phyloP scores from a whole-genome alignment of 345 rosid genomes.

The Cardiospermum halicacabum region DNA sequence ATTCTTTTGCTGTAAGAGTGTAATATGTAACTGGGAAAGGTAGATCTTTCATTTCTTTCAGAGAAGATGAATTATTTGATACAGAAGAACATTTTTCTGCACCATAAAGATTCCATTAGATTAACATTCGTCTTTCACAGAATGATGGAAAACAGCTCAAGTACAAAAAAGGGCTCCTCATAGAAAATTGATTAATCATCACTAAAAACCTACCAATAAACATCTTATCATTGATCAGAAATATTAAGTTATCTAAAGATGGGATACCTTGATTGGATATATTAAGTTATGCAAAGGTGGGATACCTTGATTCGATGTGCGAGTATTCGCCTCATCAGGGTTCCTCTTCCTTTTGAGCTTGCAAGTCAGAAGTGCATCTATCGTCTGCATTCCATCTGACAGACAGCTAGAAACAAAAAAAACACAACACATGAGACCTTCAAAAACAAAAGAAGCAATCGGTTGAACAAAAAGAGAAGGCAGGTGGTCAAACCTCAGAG shows the following conservation, averaged over 20 bases:
- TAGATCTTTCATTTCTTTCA: slow-evolving; percentile 47
- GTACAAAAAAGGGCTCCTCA: too few relatives aligned
- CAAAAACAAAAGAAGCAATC: not conserved
- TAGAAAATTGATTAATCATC: too few relatives aligned
- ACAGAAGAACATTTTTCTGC: slow-evolving; percentile 29
- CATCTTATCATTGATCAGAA: too few relatives aligned
- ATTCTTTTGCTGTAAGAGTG: slow-evolving; percentile 62
- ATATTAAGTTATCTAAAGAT: too few relatives aligned
- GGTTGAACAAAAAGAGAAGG: not conserved
- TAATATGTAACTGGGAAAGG: slow-evolving; percentile 82
- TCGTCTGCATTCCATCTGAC: slow-evolving; percentile 73
- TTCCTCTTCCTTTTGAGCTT: slow-evolving; percentile 63
- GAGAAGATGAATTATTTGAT: slow-evolving; percentile 25
- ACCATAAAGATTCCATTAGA: slow-evolving; percentile 13
- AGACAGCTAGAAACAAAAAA: slow-evolving; percentile 52
- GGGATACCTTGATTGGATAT: too few relatives aligned
- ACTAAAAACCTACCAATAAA: too few relatives aligned
- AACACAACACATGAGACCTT: slow-evolving; percentile 21
- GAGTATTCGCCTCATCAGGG: slow-evolving; percentile 26
- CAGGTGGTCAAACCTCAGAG: slow-evolving; percentile 63
- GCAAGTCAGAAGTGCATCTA: slow-evolving; percentile 82
- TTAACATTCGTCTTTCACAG: too few relatives aligned
- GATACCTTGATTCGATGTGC: slow-evolving; percentile 51
- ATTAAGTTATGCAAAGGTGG: not conserved
- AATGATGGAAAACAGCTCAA: too few relatives aligned